Evolutionary conservation across 2,329 filamentous ascomycete genomes (phyloP).

Genomic region (Fusarium burgessii): DNA sequence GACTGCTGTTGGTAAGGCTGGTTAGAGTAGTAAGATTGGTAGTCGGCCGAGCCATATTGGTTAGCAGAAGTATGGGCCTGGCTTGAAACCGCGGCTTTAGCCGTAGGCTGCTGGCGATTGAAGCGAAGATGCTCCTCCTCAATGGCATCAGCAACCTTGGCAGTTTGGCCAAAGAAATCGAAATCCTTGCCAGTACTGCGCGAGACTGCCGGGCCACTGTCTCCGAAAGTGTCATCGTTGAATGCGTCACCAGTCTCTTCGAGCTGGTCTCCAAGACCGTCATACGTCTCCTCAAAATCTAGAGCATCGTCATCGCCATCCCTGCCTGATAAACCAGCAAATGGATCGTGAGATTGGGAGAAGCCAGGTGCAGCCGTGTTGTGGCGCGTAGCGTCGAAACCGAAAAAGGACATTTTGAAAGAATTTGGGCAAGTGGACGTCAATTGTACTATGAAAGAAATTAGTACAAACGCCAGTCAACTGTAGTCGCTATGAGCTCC

Average conservation of each 20-base stretch:
- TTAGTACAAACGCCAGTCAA: conserved; percentile 37
- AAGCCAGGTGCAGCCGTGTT: conserved; percentile 81
- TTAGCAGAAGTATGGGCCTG: conserved; percentile 50
- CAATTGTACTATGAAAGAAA: conserved; percentile 41
- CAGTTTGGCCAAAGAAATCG: conserved; percentile 95
- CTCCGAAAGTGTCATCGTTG: conserved; percentile 94
- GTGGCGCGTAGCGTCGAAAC: conserved; percentile 81
- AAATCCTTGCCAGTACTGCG: conserved; percentile 87
- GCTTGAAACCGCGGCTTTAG: conserved; percentile 52
- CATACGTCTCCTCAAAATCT: conserved; percentile 97
- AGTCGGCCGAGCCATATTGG: conserved; percentile 55
- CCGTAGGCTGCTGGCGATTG: conserved; percentile 75
- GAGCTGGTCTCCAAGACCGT: conserved; percentile 90
- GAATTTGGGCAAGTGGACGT: conserved; percentile 38
- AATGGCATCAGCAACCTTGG: conserved; percentile 85
- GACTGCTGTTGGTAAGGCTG: conserved; percentile 40
- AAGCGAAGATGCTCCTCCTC: conserved; percentile 92
- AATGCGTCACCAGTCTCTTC: conserved; percentile 93
- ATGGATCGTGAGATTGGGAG: conserved; percentile 85
- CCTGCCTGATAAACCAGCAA: conserved; percentile 80
- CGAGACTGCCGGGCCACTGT: conserved; percentile 52
- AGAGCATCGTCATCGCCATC: conserved; percentile 70
- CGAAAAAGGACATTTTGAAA: conserved; percentile 87
- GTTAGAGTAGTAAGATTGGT: conserved; percentile 45
- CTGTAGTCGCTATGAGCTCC: conserved; percentile 32